These are phyloP conservation scores for Trypanosoma avium DNA, from an alignment of 208 protist genomes.

Conservation along the genomic window DNA sequence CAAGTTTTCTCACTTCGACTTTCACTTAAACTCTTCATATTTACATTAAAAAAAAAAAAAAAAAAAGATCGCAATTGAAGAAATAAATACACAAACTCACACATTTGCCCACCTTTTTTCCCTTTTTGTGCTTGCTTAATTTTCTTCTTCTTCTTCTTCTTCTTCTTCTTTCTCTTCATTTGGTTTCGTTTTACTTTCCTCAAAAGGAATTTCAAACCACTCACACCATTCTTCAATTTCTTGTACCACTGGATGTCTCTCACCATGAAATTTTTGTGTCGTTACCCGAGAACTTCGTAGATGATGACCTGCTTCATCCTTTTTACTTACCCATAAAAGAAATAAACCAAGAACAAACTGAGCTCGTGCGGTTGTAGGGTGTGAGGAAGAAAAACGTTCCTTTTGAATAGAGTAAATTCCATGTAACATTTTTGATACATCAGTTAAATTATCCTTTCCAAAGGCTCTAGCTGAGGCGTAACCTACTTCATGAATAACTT, in stretches of 20 bases:
- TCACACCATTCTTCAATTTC: conserved; percentile 79
- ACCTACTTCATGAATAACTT: conserved; percentile 36
- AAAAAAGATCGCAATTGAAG: no score
- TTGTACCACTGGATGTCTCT: conserved; percentile 71
- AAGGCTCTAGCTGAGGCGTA: conserved; percentile 70
- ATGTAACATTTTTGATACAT: conserved; percentile 86
- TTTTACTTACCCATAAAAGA: conserved; percentile 77
- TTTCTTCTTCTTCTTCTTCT: conserved; percentile 2
- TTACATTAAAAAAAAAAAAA: no score
- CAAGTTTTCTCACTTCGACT: no score
- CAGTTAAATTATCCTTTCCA: conserved; percentile 76
- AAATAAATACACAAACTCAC: no score
- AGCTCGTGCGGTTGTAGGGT: conserved; percentile 70
- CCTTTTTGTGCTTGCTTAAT: neutral
- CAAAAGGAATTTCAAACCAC: conserved; percentile 51
- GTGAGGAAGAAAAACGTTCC: conserved; percentile 62
- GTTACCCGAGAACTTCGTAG: conserved; percentile 38
- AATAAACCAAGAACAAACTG: conserved; percentile 83
- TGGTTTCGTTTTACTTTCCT: neutral
- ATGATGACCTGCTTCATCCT: conserved; percentile 46
- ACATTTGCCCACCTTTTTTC: no score
- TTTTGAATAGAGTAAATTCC: conserved; percentile 83
- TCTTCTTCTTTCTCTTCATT: neutral
- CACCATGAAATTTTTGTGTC: conserved; percentile 74
- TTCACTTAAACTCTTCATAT: no score